These are phyloP conservation scores for Paulownia fortunei DNA, from an alignment of 257 asterid species.

Conservation along the genomic window DNA sequence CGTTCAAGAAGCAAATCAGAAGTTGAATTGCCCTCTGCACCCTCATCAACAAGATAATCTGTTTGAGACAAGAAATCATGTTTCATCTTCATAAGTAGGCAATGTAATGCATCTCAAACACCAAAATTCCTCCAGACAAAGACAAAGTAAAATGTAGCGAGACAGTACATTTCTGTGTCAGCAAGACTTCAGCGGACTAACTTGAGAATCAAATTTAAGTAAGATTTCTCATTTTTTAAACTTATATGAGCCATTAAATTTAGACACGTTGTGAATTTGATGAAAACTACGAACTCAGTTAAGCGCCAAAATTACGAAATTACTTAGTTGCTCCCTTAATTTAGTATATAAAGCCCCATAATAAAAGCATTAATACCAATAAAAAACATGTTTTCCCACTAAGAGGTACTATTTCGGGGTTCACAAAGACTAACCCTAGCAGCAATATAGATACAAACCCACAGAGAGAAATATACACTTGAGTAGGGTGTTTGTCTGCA, in stretches of 20 bases:
- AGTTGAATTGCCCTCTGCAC: constrained; percentile 87
- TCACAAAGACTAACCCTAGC: not conserved
- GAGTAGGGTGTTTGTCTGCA: not conserved
- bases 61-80: constrained; percentile 42
- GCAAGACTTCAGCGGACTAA: not conserved
- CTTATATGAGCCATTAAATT: not conserved
- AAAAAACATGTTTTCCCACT: not conserved
- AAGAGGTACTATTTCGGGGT: not conserved
- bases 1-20: constrained; percentile 93
- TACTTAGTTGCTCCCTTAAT: not conserved
- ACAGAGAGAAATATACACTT: not conserved
- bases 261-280: not conserved
- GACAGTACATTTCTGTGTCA: not conserved
- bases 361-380: too few relatives aligned
- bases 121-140: constrained; percentile 4
- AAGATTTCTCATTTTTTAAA: not conserved
- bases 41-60: constrained; percentile 99
- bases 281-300: not conserved
- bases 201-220: not conserved
- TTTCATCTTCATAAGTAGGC: constrained; percentile 13
- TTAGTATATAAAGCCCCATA: not conserved
- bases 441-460: not conserved
- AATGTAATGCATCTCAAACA: constrained; percentile 22
- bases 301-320: not conserved
- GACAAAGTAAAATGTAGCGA: not conserved